These are phyloP conservation scores for Diaporthe vexans DNA, from an alignment of 2,329 filamentous ascomycete genomes.

Conservation along the genomic window DNA sequence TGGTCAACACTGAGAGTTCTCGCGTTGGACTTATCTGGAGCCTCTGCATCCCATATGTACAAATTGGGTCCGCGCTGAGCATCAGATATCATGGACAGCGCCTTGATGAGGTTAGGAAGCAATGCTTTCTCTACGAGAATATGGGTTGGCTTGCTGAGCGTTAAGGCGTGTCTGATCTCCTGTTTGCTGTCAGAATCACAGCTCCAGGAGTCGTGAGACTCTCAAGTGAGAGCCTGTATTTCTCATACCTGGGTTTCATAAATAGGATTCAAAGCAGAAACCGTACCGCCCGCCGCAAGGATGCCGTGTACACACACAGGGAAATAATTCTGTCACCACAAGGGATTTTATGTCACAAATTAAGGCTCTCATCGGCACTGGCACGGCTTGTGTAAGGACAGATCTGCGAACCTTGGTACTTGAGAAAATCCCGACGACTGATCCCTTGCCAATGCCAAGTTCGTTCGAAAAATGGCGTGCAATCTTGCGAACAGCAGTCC, in stretches of 20 bases:
- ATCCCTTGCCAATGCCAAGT: conserved; percentile 11
- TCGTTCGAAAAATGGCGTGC: conserved; percentile 31
- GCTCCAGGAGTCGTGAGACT: too few relatives aligned
- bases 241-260: conserved; percentile 33
- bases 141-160: conserved; percentile 31
- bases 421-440: conserved; percentile 36
- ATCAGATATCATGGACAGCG: neutral
- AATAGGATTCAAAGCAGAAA: conserved; percentile 38
- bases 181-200: neutral
- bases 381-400: too few relatives aligned
- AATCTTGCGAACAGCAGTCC: conserved; percentile 32
- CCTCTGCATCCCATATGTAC: conserved; percentile 2
- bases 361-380: too few relatives aligned
- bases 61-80: neutral
- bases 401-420: conserved; percentile 26
- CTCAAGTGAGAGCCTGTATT: too few relatives aligned
- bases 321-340: conserved; percentile 28
- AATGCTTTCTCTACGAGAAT: conserved; percentile 35
- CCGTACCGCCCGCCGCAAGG: conserved; percentile 30
- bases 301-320: conserved; percentile 38
- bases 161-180: conserved; percentile 34
- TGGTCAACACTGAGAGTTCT: neutral
- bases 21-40: neutral
- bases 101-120: neutral
- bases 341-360: too few relatives aligned